Percentiles rank a stretch among this genome's conserved stretches.
phyloP scores from a whole-genome alignment of 176 grass and related monocot genomes.

The Triticum dicoccoides region DNA sequence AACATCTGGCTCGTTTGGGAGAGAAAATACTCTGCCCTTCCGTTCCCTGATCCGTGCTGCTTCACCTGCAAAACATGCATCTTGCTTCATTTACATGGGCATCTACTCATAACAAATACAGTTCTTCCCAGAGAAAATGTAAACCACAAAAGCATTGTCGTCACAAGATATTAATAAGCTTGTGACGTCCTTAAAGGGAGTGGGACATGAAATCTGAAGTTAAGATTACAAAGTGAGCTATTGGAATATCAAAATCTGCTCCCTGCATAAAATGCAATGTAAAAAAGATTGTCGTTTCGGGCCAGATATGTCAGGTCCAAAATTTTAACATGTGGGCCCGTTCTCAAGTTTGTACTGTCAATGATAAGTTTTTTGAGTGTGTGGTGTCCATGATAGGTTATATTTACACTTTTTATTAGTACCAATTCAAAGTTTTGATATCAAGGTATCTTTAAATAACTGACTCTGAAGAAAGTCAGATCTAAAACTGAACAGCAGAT shows the following conservation, averaged over 20 bases:
- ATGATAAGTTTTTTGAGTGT: neutral
- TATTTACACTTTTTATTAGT: neutral
- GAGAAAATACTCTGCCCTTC: conserved; percentile 70
- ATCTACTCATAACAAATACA: neutral
- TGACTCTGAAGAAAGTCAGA: neutral
- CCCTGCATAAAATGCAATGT: neutral
- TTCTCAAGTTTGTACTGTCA: neutral
- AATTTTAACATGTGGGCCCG: neutral
- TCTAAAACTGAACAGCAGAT: neutral
- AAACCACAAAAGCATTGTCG: neutral
- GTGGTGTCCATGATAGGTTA: neutral
- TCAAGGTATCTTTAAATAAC: neutral
- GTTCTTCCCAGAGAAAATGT: neutral
- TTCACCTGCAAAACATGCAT: conserved; percentile 52
- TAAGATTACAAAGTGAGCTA: no score
- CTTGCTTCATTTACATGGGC: conserved; percentile 22
- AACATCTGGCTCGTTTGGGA: conserved; percentile 68
- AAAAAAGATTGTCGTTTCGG: neutral
- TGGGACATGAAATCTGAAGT: no score
- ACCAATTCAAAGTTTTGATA: neutral
- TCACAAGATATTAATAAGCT: neutral
- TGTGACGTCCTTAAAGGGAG: no score
- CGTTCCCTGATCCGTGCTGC: conserved; percentile 61
- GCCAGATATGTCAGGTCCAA: neutral
- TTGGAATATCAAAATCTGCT: neutral